Percentiles rank a stretch among this genome's conserved stretches.
Evolutionary conservation across 78 protist genomes (phyloP).

Genomic region (Polysphondylium violaceum): DNA sequence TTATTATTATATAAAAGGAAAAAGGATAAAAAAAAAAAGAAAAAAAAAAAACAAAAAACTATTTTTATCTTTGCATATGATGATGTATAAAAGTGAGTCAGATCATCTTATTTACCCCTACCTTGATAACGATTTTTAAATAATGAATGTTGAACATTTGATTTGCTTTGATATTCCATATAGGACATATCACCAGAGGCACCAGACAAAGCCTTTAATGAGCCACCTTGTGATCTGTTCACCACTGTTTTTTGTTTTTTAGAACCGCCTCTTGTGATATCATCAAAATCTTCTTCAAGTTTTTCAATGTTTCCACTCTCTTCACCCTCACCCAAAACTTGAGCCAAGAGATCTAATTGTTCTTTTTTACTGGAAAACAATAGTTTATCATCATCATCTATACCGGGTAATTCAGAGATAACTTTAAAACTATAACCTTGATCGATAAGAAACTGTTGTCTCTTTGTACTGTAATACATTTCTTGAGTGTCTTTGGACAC

Average conservation of each 20-base stretch:
- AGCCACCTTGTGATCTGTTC: slow-evolving; percentile 31
- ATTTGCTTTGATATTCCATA: slow-evolving; percentile 48
- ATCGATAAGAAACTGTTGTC: slow-evolving; percentile 98
- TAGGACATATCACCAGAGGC: slow-evolving; percentile 18
- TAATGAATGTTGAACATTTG: slow-evolving; percentile 27
- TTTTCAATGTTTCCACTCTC: slow-evolving; percentile 58
- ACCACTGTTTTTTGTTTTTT: slow-evolving; percentile 16
- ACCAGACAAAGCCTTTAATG: slow-evolving; percentile 19
- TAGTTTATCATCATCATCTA: slow-evolving; percentile 24
- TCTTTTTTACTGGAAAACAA: slow-evolving; percentile 45
- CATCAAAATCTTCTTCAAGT: slow-evolving; percentile 75
- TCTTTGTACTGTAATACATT: slow-evolving; percentile 93
- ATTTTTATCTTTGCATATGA: too few species aligned
- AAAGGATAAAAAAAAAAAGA: too few species aligned
- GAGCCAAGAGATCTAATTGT: slow-evolving; percentile 38
- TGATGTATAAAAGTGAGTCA: too few species aligned
- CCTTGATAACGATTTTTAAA: slow-evolving; percentile 18
- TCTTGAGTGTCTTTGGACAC: slow-evolving; percentile 97
- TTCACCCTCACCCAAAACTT: slow-evolving; percentile 68
- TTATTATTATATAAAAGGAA: too few species aligned
- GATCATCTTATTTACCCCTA: too few species aligned
- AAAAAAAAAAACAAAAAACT: too few species aligned
- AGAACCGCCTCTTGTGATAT: slow-evolving; percentile 28
- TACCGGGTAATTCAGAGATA: slow-evolving; percentile 59
- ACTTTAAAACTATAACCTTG: slow-evolving; percentile 94